A percentile compares a stretch with the other conserved stretches of the same genome.
Evolutionary conservation across 2,329 filamentous ascomycete species (phyloP).

Genomic region (Penicillium fuscoglaucum): DNA sequence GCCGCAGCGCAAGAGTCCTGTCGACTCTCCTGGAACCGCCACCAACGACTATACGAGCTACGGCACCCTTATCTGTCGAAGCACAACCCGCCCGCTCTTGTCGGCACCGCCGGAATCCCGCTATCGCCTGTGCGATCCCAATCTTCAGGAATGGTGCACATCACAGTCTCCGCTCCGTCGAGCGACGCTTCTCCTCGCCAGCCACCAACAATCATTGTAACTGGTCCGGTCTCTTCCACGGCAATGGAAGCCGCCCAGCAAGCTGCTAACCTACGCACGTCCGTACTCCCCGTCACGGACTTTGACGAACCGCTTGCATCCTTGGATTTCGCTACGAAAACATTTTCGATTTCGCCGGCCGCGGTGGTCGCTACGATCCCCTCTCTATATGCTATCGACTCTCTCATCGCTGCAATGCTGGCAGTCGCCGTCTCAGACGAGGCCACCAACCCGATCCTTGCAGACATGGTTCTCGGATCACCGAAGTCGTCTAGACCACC

Average conservation of each 20-base stretch:
- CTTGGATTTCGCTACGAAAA: slow-evolving; percentile 46
- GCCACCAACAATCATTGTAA: slow-evolving; percentile 41
- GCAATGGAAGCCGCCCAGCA: slow-evolving; percentile 35
- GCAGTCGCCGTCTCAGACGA: slow-evolving; percentile 48
- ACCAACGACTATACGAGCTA: slow-evolving; percentile 46
- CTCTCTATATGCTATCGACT: slow-evolving; percentile 51
- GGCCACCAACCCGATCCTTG: slow-evolving; percentile 40
- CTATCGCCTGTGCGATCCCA: slow-evolving; percentile 34
- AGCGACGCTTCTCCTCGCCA: slow-evolving; percentile 26
- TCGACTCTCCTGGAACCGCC: slow-evolving; percentile 46
- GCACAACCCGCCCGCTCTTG: slow-evolving; percentile 30
- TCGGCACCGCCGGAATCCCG: slow-evolving; percentile 39
- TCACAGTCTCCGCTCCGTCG: slow-evolving; percentile 42
- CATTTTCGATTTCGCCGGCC: slow-evolving; percentile 43
- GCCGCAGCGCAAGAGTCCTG: slow-evolving; percentile 50
- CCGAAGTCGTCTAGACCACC: slow-evolving; percentile 16
- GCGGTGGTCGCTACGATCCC: slow-evolving; percentile 45
- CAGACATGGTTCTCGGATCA: slow-evolving; percentile 36
- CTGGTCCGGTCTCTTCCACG: slow-evolving; percentile 39
- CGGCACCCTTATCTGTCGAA: slow-evolving; percentile 46
- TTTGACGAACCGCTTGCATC: slow-evolving; percentile 42
- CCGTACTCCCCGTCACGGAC: slow-evolving; percentile 43
- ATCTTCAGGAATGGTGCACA: slow-evolving; percentile 41
- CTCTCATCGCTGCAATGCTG: slow-evolving; percentile 48
- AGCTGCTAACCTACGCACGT: slow-evolving; percentile 38